Evolutionary conservation across 2,329 filamentous ascomycete genomes (phyloP).

Genomic region (Lachnellula arida): DNA sequence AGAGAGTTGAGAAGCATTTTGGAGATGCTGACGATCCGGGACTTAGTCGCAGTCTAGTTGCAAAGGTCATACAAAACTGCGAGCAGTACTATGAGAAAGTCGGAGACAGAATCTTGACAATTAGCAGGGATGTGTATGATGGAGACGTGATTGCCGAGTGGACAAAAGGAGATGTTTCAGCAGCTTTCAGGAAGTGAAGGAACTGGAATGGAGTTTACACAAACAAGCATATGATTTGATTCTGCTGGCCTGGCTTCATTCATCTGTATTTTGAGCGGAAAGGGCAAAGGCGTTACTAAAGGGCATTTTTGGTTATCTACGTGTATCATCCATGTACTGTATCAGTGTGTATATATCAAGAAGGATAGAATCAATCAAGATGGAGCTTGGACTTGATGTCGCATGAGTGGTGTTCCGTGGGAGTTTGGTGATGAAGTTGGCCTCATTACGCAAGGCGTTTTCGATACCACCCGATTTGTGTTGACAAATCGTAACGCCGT

Average conservation of each 20-base stretch:
- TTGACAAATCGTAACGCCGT: background rate
- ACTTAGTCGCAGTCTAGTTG: constrained; percentile 45
- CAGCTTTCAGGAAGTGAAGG: constrained; percentile 43
- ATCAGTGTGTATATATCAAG: constrained; percentile 1
- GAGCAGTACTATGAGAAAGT: constrained; percentile 59
- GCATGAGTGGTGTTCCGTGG: background rate
- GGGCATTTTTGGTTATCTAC: background rate
- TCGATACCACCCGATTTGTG: background rate
- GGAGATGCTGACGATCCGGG: constrained; percentile 76
- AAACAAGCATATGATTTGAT: background rate
- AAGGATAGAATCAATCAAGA: background rate
- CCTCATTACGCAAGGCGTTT: background rate
- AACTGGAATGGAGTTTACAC: background rate
- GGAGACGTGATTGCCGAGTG: constrained; percentile 62
- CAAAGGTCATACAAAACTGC: constrained; percentile 54
- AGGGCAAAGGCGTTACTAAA: background rate
- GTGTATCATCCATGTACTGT: background rate
- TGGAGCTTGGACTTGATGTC: background rate
- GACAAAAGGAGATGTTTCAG: constrained; percentile 59
- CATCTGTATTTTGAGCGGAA: constrained; percentile 13
- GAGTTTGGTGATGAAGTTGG: background rate
- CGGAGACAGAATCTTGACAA: constrained; percentile 53
- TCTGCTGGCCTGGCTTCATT: background rate
- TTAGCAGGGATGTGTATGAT: constrained; percentile 60
- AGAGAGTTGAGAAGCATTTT: constrained; percentile 96